Percentiles rank a stretch among this genome's conserved stretches.
These are phyloP conservation scores for Nemania sp. DNA, from an alignment of 2,329 filamentous ascomycete species.

Conservation along the genomic window DNA sequence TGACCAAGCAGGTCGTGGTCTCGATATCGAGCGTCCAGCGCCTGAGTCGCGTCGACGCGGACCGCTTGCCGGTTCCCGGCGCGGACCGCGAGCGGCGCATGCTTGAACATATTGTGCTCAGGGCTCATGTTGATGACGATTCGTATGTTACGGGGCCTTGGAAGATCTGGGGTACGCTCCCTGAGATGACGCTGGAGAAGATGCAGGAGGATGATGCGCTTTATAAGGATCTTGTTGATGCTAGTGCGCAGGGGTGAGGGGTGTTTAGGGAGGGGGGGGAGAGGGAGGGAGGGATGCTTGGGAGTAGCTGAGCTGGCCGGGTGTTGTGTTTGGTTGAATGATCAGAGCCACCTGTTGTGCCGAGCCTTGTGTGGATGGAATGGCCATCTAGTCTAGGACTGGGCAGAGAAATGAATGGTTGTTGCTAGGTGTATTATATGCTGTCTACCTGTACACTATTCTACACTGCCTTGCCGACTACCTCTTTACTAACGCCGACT, in stretches of 20 bases:
- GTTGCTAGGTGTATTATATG: slow-evolving; percentile 14
- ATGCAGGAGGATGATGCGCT: slow-evolving; percentile 37
- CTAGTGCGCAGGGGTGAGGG: background rate
- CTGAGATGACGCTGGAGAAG: slow-evolving; percentile 54
- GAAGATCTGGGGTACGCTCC: slow-evolving; percentile 67
- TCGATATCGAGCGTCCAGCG: slow-evolving; percentile 60
- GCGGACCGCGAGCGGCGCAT: slow-evolving; percentile 56
- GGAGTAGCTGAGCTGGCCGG: too few species aligned
- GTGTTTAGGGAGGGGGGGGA: background rate
- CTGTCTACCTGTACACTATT: slow-evolving; percentile 3
- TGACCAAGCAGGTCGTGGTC: slow-evolving; percentile 64
- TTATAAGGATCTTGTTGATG: slow-evolving; percentile 10
- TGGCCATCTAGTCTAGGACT: too few species aligned
- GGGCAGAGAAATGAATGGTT: too few species aligned
- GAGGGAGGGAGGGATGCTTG: too few species aligned
- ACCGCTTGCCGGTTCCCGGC: slow-evolving; percentile 48
- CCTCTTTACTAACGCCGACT: too few species aligned
- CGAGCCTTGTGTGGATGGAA: too few species aligned
- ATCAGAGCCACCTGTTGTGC: too few species aligned
- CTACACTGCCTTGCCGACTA: background rate
- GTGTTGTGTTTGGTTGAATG: too few species aligned
- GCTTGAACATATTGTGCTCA: slow-evolving; percentile 67
- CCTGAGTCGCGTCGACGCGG: slow-evolving; percentile 44
- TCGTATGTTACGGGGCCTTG: slow-evolving; percentile 57
- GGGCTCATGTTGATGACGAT: slow-evolving; percentile 48